Percentiles rank a stretch among this genome's conserved stretches.
phyloP scores from a whole-genome alignment of 208 protist genomes.

The Leishmania tarentolae region DNA sequence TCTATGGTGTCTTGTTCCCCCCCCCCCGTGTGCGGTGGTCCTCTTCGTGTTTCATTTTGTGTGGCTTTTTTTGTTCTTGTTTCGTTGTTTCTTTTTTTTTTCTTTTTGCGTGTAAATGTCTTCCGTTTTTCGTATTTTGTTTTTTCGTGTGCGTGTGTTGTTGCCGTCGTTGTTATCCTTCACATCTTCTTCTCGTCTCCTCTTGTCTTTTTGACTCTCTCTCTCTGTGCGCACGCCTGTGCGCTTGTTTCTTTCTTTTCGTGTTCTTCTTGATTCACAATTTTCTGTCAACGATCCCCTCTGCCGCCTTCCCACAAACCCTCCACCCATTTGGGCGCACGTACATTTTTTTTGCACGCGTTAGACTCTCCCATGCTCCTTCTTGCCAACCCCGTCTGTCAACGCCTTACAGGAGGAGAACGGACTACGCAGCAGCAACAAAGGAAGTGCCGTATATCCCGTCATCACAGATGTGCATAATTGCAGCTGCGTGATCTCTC shows the following conservation, averaged over 20 bases:
- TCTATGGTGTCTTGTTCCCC: not conserved
- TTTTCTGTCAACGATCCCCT: not conserved
- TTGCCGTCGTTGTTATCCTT: not conserved
- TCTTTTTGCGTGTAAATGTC: not conserved
- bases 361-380: not conserved
- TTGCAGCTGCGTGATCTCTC: not conserved
- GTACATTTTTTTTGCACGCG: not conserved
- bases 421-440: not conserved
- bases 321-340: not conserved
- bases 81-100: not conserved
- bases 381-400: not conserved
- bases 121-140: not conserved
- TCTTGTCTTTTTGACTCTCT: not conserved
- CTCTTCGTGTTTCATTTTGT: not conserved
- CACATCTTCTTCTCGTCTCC: not conserved
- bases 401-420: not conserved
- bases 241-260: not conserved
- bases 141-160: no score
- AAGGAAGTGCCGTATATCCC: not conserved
- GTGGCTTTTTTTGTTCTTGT: not conserved
- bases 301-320: constrained; percentile 2
- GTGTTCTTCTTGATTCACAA: not conserved
- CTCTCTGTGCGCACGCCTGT: not conserved
- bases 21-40: not conserved
- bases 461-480: not conserved